Conservation (phyloP, 1,284 basidiomycete species). For the Mycena sp. region DNA sequence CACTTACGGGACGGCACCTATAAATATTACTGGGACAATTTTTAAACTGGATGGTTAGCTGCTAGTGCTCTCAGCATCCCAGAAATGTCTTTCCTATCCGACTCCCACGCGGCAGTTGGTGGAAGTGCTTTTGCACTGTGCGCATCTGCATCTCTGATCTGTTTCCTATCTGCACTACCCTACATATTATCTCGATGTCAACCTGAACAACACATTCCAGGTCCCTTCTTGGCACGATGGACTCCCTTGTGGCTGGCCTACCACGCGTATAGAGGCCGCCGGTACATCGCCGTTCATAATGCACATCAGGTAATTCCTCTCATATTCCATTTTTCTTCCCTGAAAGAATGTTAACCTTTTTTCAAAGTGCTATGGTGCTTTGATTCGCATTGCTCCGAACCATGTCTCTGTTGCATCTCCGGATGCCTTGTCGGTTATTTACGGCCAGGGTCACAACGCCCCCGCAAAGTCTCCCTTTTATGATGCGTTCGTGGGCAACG, state of each 20-base stretch:
- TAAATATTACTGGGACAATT: no score
- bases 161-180: no score
- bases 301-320: slow-evolving; percentile 34
- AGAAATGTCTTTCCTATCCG: no score
- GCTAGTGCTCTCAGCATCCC: no score
- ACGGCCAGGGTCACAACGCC: slow-evolving; percentile 40
- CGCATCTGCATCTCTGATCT: no score
- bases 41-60: no score
- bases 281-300: slow-evolving; percentile 37
- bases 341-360: background rate
- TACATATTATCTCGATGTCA: no score
- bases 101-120: no score
- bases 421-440: slow-evolving; percentile 36
- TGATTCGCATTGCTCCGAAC: slow-evolving; percentile 40
- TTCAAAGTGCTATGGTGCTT: slow-evolving; percentile 36
- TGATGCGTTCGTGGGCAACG: slow-evolving; percentile 36
- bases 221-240: slow-evolving; percentile 38
- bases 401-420: slow-evolving; percentile 39
- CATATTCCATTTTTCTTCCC: background rate
- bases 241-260: slow-evolving; percentile 41
- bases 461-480: slow-evolving; percentile 40
- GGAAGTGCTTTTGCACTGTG: no score
- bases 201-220: no score
- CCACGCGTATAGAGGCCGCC: slow-evolving; percentile 35
- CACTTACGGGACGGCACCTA: no score